These are phyloP conservation scores for Botrytis fragariae DNA, from an alignment of 2,329 filamentous ascomycete genomes.

Conservation along the genomic window DNA sequence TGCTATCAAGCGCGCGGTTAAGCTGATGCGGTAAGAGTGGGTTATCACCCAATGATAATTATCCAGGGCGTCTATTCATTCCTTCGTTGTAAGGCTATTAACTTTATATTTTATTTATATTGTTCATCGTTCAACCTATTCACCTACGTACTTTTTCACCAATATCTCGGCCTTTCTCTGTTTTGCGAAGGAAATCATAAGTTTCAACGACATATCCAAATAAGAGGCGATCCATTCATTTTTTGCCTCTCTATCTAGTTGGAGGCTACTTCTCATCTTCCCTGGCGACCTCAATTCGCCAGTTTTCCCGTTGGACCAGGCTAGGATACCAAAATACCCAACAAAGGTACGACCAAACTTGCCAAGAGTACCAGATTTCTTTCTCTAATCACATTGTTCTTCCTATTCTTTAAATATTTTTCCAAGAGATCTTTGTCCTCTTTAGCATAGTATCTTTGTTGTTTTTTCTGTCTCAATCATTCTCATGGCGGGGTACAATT, in stretches of 20 bases:
- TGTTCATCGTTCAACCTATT: neutral
- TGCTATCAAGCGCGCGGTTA: neutral
- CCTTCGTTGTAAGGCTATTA: neutral
- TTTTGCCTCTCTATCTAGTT: constrained; percentile 8
- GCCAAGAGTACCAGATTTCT: neutral
- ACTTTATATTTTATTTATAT: neutral
- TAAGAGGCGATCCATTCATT: neutral
- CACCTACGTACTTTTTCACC: neutral
- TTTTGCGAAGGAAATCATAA: neutral
- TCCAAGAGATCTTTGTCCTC: neutral
- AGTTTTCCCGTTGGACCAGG: constrained; percentile 2
- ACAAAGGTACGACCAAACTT: constrained; percentile 15
- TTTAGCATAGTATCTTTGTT: constrained; percentile 7
- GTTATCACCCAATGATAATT: neutral
- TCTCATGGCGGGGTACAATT: constrained; percentile 24
- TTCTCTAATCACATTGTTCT: constrained; percentile 8
- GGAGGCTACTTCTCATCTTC: constrained; percentile 9
- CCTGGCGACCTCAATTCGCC: constrained; percentile 18
- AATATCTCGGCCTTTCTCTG: neutral
- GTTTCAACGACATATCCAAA: neutral
- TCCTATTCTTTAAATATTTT: neutral
- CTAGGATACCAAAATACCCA: neutral
- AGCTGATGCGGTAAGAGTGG: too few species aligned
- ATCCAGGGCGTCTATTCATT: neutral
- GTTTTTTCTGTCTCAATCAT: neutral